Evolutionary conservation across 108 stramenopile species (phyloP), one percentile per base, ranked within the genome.

Genomic region (Craspedostauros australis): DNA sequence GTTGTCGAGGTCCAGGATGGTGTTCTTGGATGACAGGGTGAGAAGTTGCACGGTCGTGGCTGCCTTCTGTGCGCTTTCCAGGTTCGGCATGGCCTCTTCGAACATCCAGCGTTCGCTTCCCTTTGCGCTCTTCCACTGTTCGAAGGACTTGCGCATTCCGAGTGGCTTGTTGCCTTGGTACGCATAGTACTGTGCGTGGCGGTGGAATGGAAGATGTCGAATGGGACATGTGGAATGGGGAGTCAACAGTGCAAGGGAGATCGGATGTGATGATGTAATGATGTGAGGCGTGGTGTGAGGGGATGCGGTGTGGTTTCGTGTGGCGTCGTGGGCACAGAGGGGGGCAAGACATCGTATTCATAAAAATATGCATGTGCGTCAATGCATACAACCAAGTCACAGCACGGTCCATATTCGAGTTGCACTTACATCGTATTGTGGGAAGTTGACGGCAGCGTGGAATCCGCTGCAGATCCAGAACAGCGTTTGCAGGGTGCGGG

Each of bases 401-500:
- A n/a, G n/a, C n/a, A n/a, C n/a, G n/a, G n/a, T n/a, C n/a, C n/a
- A n/a, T n/a, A n/a, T n/a, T n/a, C n/a, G n/a, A n/a, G n/a, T n/a
- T n/a, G n/a, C n/a, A n/a, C n/a, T n/a, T n/a, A 45, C 23, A 39
- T 39, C 39, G 3, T 39, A 60, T 29, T 60, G 58, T 11, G 46
- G 46, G 20, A 60, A 60, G 47, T 60, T 60, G 2, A 60, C 47
- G 47, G 58, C 58, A 29, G 58, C 58, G 28, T 60, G 58, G 25
- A 49, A 48, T 14, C 58, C 58, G 33, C 18, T 20, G 19, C 47
- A 18, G 27, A 48, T 48, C 58, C 58, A 60, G 47, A 60, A 50
- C 47, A 60, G 23, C 28, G 46, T 60, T 25, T 60, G 58, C 14
- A 60, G 46, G n/a, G 39, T 29, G 21, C 31, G 24, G 46, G 28